phyloP scores from a whole-genome alignment of 2,329 filamentous ascomycete genomes.

The Calonectria naviculata region DNA sequence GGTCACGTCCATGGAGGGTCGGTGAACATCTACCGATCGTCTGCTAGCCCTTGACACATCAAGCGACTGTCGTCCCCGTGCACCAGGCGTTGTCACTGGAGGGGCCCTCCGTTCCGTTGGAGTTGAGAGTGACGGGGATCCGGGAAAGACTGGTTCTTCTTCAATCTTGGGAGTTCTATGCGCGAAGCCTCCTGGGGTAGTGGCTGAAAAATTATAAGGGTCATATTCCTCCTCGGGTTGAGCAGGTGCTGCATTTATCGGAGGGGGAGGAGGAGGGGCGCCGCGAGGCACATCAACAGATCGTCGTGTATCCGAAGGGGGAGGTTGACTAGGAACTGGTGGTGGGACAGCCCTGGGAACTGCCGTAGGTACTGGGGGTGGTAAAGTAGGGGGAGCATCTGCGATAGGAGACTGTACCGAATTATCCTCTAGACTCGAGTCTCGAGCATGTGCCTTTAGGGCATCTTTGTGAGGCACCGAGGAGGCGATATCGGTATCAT shows the following conservation, averaged over 20 bases:
- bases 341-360: conserved; percentile 72
- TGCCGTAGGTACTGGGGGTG: conserved; percentile 67
- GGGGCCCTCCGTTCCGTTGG: conserved; percentile 60
- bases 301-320: conserved; percentile 63
- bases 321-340: conserved; percentile 72
- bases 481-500: conserved; percentile 97
- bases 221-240: conserved; percentile 76
- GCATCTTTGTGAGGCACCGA: conserved; percentile 95
- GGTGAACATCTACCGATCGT: conserved; percentile 78
- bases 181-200: conserved; percentile 46
- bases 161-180: conserved; percentile 54
- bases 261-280: conserved; percentile 75
- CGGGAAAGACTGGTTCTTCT: conserved; percentile 60
- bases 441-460: conserved; percentile 82
- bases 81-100: conserved; percentile 46
- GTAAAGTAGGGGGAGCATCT: conserved; percentile 57
- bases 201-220: conserved; percentile 66
- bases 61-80: conserved; percentile 46
- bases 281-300: conserved; percentile 79
- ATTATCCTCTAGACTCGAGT: conserved; percentile 80
- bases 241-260: conserved; percentile 58
- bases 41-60: conserved; percentile 53
- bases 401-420: conserved; percentile 67
- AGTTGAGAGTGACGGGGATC: conserved; percentile 56
- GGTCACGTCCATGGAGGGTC: conserved; percentile 81